Percentiles rank a stretch among this genome's conserved stretches.
These are phyloP conservation scores for Jacaranda copaia DNA, from an alignment of 257 asterid genomes.

Conservation along the genomic window DNA sequence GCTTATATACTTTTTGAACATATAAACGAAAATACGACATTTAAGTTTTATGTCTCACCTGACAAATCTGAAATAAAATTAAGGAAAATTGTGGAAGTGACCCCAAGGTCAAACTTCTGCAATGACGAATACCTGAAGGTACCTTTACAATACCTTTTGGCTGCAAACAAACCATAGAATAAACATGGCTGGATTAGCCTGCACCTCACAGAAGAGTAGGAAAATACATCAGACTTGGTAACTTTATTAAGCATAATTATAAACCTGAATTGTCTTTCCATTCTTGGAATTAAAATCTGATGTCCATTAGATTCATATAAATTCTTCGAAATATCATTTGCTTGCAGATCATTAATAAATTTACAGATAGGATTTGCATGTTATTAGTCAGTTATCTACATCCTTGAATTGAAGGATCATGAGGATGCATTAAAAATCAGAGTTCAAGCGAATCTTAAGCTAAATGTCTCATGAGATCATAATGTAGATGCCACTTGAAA, in stretches of 20 bases:
- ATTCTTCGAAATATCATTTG: neutral
- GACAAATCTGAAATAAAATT: neutral
- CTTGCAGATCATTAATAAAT: neutral
- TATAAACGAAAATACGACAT: neutral
- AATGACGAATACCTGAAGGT: neutral
- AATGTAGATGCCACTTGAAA: conserved; percentile 1
- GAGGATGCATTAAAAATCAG: neutral
- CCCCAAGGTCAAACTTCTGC: neutral
- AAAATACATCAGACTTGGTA: neutral
- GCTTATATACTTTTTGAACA: neutral
- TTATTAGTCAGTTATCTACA: neutral
- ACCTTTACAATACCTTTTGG: too few species aligned
- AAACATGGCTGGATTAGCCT: neutral
- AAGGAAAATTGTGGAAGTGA: neutral
- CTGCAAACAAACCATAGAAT: too few species aligned
- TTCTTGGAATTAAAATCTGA: neutral
- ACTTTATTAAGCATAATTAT: neutral
- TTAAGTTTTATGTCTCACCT: neutral
- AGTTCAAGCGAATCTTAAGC: neutral
- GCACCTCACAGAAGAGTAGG: neutral
- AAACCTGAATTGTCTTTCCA: neutral
- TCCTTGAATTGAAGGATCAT: neutral
- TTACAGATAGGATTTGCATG: neutral
- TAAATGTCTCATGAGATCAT: neutral
- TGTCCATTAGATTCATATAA: neutral